phyloP scores from a whole-genome alignment of 257 asterid genomes.

The Salvia rosmarinus region DNA sequence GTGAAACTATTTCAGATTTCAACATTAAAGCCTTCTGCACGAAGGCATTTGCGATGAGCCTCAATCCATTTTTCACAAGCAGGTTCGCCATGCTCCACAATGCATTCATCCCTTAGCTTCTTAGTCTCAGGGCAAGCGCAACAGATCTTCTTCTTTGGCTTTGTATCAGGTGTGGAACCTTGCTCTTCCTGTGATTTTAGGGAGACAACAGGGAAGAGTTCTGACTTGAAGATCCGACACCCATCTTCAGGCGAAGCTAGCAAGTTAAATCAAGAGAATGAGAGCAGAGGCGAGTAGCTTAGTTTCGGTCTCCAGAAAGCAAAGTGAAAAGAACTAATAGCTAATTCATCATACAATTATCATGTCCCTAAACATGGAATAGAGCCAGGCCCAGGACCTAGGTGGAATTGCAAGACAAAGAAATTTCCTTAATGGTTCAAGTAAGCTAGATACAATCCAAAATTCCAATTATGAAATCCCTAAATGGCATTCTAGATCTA shows the following conservation, averaged over 20 bases:
- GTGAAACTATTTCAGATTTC: slow-evolving; percentile 40
- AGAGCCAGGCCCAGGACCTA: no score
- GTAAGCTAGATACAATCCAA: not conserved
- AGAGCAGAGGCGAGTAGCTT: not conserved
- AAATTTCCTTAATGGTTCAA: not conserved
- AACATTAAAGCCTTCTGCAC: slow-evolving; percentile 93
- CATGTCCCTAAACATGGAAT: no score
- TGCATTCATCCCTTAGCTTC: slow-evolving; percentile 82
- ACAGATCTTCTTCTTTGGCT: slow-evolving; percentile 91
- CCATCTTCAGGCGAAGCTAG: slow-evolving; percentile 58
- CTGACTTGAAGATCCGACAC: slow-evolving; percentile 42
- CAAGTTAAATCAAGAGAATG: not conserved
- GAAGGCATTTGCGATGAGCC: slow-evolving; percentile 82
- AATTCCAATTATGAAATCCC: not conserved
- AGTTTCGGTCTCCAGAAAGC: not conserved
- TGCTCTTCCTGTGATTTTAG: slow-evolving; percentile 48
- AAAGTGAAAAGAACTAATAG: not conserved
- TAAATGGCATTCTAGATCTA: not conserved
- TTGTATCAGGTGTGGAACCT: slow-evolving; percentile 54
- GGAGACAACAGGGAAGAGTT: slow-evolving; percentile 51
- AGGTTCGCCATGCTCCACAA: slow-evolving; percentile 78
- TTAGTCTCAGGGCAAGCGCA: slow-evolving; percentile 96
- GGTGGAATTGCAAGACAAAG: not conserved
- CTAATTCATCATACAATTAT: not conserved
- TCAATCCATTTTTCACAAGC: slow-evolving; percentile 84